Percentiles rank a stretch among this genome's conserved stretches.
These are phyloP conservation scores for Xylaria arbuscula DNA, from an alignment of 2,329 filamentous ascomycete species.

Conservation along the genomic window DNA sequence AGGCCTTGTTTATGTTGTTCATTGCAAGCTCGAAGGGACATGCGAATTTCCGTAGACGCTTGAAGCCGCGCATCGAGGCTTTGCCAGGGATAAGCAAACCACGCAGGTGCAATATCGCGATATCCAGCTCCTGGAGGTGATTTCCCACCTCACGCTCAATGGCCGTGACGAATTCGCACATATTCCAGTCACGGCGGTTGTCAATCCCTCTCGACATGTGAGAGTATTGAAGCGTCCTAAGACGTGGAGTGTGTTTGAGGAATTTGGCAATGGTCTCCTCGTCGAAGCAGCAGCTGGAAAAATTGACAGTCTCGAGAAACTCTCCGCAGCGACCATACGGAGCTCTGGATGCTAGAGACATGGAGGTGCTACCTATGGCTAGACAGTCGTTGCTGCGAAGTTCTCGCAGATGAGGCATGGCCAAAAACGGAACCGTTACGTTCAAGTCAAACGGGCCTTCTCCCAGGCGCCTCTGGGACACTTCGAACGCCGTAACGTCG, in stretches of 20 bases:
- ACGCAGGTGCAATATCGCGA: not conserved
- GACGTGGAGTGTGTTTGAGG: not conserved
- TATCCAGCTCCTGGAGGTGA: not conserved
- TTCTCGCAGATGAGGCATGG: not conserved
- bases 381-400: not conserved
- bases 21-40: slow-evolving; percentile 4
- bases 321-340: not conserved
- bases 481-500: no score
- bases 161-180: not conserved
- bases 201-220: not conserved
- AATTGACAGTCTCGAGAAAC: not conserved
- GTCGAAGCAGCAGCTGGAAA: not conserved
- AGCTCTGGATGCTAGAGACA: not conserved
- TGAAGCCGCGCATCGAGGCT: slow-evolving; percentile 3
- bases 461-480: no score
- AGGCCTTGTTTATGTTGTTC: not conserved
- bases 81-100: not conserved
- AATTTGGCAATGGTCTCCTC: not conserved
- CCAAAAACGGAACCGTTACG: slow-evolving; percentile 4
- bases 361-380: not conserved
- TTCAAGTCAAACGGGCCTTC: not conserved
- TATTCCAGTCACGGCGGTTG: not conserved
- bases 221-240: not conserved
- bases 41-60: not conserved
- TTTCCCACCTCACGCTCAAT: not conserved